Base-by-base conservation (phyloP, 2,329 filamentous ascomycete species). In the Alternaria sp. region DNA sequence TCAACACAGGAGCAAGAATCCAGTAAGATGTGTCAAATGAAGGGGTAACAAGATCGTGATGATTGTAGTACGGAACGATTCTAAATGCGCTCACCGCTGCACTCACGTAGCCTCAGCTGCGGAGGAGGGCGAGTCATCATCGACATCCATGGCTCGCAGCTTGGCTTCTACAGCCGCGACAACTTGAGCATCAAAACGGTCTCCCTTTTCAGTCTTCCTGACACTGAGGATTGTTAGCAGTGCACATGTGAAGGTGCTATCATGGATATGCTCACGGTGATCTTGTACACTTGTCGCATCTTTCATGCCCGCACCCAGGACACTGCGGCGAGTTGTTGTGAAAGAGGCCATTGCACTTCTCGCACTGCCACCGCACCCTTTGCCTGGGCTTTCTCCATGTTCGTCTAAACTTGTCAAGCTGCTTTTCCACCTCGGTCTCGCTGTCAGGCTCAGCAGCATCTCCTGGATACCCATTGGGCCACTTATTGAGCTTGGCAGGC, bases 401-500 rank as follows among this genome's bases (percentile, higher is more conserved):
- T 12, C 82, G 72, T 34, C 71, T 68, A 11, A 74, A 70, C 40
- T 66, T 67, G 9, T 74, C 68, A 4, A 72, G 62, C 46, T 73
- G 62, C 62, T 67, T 66, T 28, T 70, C 74, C 16, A 70, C 60
- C 60, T 78, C 72, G 8, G 68, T 76, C 16, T 77, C 74, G 25
- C 75, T 76, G 43, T 77, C 75, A 1, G 74, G 58, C 14, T 76
- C 74, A 32, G 82, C 82, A 68, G 82, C 82, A 68, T 92, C 90
- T 43, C 89, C 88, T 5, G 89, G 89, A 74, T 92, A 92, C 44
- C 89, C 89, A 64, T 87, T 85, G 0, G 89, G 89, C 75, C 90
- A 92, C 72, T 90, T 90, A 71, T 86, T 84, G 71, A 86, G 87
- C 80, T 90, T 91, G 62, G 88, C 82, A 85, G 92, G 92, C 72